Percentiles rank a stretch among this genome's conserved stretches.
Evolutionary conservation across 331 rosid genomes (phyloP).

Genomic region (Acacia pycnantha): DNA sequence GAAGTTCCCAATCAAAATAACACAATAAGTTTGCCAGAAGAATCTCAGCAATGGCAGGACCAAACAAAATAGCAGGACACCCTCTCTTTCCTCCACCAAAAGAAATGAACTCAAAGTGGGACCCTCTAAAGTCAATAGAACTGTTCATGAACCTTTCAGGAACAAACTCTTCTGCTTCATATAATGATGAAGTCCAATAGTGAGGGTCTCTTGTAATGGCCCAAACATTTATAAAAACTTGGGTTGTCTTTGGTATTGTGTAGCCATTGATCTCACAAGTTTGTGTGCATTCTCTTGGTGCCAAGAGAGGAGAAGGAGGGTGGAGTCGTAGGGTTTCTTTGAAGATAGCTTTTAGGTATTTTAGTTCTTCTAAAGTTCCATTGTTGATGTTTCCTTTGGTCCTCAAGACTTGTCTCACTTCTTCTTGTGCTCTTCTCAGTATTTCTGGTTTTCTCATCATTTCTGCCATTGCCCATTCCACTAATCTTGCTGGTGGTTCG

Average conservation of each 20-base stretch:
- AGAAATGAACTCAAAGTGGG: conserved; percentile 13
- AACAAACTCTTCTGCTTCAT: conserved; percentile 3
- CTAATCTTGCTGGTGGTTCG: neutral
- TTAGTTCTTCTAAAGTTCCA: neutral
- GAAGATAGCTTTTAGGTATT: conserved; percentile 15
- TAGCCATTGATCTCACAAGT: conserved; percentile 24
- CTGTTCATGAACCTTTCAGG: conserved; percentile 36
- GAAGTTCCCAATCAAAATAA: conserved; percentile 40
- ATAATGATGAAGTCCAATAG: conserved; percentile 18
- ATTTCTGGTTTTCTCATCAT: neutral
- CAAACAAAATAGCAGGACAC: neutral
- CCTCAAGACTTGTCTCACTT: neutral
- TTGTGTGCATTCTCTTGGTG: conserved; percentile 28
- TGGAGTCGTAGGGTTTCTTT: conserved; percentile 34
- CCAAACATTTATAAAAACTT: conserved; percentile 16
- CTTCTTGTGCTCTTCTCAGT: neutral
- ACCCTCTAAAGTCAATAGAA: conserved; percentile 29
- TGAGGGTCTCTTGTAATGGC: conserved; percentile 36
- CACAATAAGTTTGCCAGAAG: conserved; percentile 23
- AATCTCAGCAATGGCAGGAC: conserved; percentile 10
- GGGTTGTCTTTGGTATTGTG: neutral
- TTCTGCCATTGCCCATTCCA: neutral
- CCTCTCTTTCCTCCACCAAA: neutral
- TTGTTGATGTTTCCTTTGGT: neutral
- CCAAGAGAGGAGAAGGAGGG: conserved; percentile 3